Evolutionary conservation across 1,284 basidiomycete genomes (phyloP).

Genomic region (Exobasidium cylindrosporum): DNA sequence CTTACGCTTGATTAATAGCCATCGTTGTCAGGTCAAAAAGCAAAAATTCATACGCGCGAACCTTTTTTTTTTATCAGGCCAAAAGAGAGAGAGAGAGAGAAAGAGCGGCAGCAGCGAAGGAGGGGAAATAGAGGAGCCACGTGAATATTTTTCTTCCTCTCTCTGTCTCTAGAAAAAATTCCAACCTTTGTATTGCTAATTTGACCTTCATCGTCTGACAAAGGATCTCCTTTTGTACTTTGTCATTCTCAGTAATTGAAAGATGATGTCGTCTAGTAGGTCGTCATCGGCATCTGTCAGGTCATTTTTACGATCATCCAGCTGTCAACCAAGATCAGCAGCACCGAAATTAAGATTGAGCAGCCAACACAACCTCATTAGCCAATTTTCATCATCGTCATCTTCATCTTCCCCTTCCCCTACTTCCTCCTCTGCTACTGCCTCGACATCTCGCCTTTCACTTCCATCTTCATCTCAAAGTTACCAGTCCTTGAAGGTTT

Average conservation of each 20-base stretch:
- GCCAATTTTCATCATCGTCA: neutral
- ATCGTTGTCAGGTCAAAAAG: neutral
- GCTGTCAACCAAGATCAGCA: no score
- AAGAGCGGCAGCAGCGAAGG: neutral
- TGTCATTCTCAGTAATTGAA: conserved; percentile 15
- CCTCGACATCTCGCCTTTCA: conserved; percentile 16
- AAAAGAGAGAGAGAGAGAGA: neutral
- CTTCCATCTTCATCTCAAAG: conserved; percentile 17
- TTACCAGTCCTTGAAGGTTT: conserved; percentile 17
- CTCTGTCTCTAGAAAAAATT: neutral
- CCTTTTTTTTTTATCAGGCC: neutral
- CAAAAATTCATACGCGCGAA: neutral
- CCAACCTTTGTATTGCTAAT: no score
- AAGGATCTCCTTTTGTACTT: neutral
- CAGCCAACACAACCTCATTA: neutral
- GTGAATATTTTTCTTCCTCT: neutral
- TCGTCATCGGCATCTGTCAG: neutral
- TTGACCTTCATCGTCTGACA: neutral
- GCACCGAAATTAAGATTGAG: no score
- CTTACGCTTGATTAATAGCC: neutral
- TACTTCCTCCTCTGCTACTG: conserved; percentile 1
- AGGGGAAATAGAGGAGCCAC: no score
- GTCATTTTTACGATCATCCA: neutral
- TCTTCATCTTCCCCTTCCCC: conserved; percentile 10
- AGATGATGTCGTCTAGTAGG: neutral